phyloP scores from a whole-genome alignment of 176 grass and related monocot species.

The maize (Zea mays) region Zm-B73-REFERENCE-NAM-5.0 NC_050099.1:101082501-101083000 shows the following conservation, averaged over 20 bases:
- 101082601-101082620: neutral
- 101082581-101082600: neutral
- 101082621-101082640: neutral
- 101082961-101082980: constrained; percentile 27
- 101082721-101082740: too few species aligned
- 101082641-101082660: neutral
- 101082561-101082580: neutral
- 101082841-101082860: constrained; percentile 42
- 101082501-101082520: neutral
- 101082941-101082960: constrained; percentile 23
- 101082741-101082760: constrained; percentile 1
- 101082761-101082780: constrained; percentile 36
- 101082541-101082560: neutral
- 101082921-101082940: constrained; percentile 22
- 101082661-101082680: neutral
- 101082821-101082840: constrained; percentile 15
- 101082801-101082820: neutral
- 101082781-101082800: constrained; percentile 6
- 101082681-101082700: constrained; percentile 13
- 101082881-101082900: too few species aligned
- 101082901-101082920: constrained; percentile 42
- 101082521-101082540: neutral
- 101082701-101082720: neutral
- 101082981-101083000: constrained; percentile 20
- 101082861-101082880: too few species aligned